Conservation (phyloP, 2,329 filamentous ascomycete species). For the Aspergillus neoniger region DNA sequence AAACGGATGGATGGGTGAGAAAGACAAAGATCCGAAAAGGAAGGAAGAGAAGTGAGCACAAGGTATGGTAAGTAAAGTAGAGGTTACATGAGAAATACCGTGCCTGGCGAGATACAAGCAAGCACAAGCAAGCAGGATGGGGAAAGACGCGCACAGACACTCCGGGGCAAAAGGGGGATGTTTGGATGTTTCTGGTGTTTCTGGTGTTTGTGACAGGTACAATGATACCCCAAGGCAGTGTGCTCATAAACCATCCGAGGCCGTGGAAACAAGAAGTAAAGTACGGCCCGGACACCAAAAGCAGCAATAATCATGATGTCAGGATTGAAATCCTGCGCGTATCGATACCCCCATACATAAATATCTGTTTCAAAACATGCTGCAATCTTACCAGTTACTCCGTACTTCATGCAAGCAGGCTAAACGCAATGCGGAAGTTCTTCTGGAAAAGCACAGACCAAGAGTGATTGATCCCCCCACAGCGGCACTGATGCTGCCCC, state of each 20-base stretch:
- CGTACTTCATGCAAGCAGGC: no score
- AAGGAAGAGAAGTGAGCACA: not conserved
- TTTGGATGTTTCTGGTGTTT: not conserved
- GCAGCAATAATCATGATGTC: constrained; percentile 8
- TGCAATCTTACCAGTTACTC: no score
- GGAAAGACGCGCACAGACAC: not conserved
- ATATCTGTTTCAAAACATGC: no score
- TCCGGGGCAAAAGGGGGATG: not conserved
- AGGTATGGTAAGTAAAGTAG: constrained; percentile 6
- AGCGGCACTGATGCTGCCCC: no score
- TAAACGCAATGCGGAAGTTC: no score
- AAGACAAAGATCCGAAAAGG: not conserved
- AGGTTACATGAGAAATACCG: not conserved
- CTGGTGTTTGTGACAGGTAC: not conserved
- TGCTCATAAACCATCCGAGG: not conserved
- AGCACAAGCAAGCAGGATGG: not conserved
- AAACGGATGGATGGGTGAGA: not conserved
- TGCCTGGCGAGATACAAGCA: not conserved
- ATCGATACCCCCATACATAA: no score
- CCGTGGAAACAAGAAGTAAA: not conserved
- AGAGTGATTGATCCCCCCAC: no score
- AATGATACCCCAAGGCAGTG: not conserved
- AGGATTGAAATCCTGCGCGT: constrained; percentile 4
- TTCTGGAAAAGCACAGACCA: no score
- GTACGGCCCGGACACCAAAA: not conserved